A percentile compares a stretch with the other conserved stretches of the same genome.
Evolutionary conservation across 352 stramenopile genomes (phyloP).

Genomic region (Globisporangium radiosum): DNA sequence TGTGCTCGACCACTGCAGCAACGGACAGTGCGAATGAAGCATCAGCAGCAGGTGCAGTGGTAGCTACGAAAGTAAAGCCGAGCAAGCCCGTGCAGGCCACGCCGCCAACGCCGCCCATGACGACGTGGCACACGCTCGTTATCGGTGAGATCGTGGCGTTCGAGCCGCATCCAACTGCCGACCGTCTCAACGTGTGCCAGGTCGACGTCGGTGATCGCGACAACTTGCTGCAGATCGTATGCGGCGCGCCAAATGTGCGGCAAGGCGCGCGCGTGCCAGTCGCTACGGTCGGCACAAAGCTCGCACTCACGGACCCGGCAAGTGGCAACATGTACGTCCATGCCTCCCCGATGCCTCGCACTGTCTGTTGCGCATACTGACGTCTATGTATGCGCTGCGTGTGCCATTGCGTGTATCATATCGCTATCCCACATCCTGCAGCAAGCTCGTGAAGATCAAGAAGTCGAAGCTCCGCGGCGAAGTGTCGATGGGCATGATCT

Average conservation of each 20-base stretch:
- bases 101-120: conserved; percentile 19
- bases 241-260: conserved; percentile 55
- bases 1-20: not conserved
- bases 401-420: conserved; percentile 1
- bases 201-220: conserved; percentile 55
- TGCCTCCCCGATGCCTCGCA: too few species aligned
- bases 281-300: conserved; percentile 50
- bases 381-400: not conserved
- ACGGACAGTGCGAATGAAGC: not conserved
- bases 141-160: conserved; percentile 65
- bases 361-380: not conserved
- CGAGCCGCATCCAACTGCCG: conserved; percentile 48
- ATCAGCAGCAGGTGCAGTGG: not conserved
- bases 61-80: not conserved
- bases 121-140: conserved; percentile 62
- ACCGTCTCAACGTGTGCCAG: conserved; percentile 60
- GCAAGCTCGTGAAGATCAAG: conserved; percentile 80
- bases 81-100: conserved; percentile 8
- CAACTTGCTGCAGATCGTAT: conserved; percentile 71
- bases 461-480: conserved; percentile 79
- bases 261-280: conserved; percentile 58
- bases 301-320: conserved; percentile 44
- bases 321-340: conserved; percentile 46
- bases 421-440: conserved; percentile 12
- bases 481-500: conserved; percentile 79